These are phyloP conservation scores for Thermochaetoides thermophila DNA, from an alignment of 495 filamentous ascomycete species.

Conservation along the genomic window DNA sequence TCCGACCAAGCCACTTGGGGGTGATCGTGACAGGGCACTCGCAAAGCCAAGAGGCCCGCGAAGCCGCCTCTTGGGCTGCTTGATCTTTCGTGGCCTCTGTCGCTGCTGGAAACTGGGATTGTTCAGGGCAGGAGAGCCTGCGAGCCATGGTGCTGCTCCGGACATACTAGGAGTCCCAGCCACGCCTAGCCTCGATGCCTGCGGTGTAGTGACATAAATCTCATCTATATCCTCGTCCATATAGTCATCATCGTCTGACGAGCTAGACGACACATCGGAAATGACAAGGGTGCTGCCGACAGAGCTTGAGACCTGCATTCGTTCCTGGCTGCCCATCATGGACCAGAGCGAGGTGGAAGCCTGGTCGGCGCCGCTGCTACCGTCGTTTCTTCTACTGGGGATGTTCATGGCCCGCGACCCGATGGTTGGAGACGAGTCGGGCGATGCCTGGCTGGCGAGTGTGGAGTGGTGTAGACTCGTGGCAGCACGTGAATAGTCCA, in stretches of 20 bases:
- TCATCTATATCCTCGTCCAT: constrained; percentile 79
- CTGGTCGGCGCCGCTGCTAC: constrained; percentile 19
- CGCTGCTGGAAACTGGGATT: constrained; percentile 68
- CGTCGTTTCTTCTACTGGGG: constrained; percentile 34
- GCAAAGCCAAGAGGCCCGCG: constrained; percentile 24
- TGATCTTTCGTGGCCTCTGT: constrained; percentile 47
- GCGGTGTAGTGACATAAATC: constrained; percentile 53
- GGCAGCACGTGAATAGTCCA: constrained; percentile 86
- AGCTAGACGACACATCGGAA: constrained; percentile 62
- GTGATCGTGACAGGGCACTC: constrained; percentile 28
- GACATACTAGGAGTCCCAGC: constrained; percentile 37
- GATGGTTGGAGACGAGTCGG: constrained; percentile 86
- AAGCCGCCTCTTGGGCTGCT: constrained; percentile 25
- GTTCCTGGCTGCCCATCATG: constrained; percentile 44
- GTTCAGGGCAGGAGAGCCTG: constrained; percentile 46
- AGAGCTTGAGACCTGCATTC: constrained; percentile 64
- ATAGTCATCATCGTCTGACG: constrained; percentile 58
- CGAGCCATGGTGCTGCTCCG: constrained; percentile 35
- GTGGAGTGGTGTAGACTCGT: constrained; percentile 95
- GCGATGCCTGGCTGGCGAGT: constrained; percentile 75
- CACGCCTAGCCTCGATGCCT: constrained; percentile 34
- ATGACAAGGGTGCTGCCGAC: constrained; percentile 71
- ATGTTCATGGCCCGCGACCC: constrained; percentile 64
- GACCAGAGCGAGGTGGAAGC: constrained; percentile 29
- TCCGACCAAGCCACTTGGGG: constrained; percentile 18